Evolutionary conservation across 192 early-diverging fungal species (phyloP), one percentile per base, ranked within the genome.

Genomic region (Umbelopsis vinacea): DNA sequence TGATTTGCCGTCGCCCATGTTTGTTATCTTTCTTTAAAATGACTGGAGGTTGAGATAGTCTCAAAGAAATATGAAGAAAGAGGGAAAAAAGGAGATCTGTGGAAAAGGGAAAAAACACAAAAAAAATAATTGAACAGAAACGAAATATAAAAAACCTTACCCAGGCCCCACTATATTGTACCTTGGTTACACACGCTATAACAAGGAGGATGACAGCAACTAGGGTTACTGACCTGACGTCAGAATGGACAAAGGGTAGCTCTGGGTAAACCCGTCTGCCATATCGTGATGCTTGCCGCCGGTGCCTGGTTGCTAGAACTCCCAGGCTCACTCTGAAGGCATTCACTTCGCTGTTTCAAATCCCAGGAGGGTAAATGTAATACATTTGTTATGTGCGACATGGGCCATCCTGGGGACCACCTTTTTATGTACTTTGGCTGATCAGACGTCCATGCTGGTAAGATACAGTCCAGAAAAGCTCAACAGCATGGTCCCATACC

Each of bases 101-200:
- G 24, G 15, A 5, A 63, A 63, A 38, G 15, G 19, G 6, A 63
- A 63, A n/a, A 29, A 37, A 37, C 17, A 63, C 14, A 37, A 63
- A 35, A 35, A 63, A 63, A 63, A 38, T 35, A 37, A 29, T 43
- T 12, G 8, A 43, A 12, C 40, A 43, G 11, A 43, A 6, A 43
- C 40, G 40, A 43, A 43, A 43, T 43, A 43, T 11, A 43, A 43
- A n/a, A 11, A 43, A 7, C 11, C 40, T 43, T 43, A 35, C 8
- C 57, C 5, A 6, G 57, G 4, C 29, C 35, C 2, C 29, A 15
- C 11, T 37, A 35, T 35, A 35, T 11, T 35, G 55, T 60, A 37
- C 57, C 12, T 63, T 63, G 33, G 57, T 63, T 63, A 63, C 57
- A 63, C 57, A 63, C 29, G 19, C 57, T 63, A 63, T 35, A 63